Base-by-base conservation (phyloP, 2,329 filamentous ascomycete species). In the Aspergillus piperis region DNA sequence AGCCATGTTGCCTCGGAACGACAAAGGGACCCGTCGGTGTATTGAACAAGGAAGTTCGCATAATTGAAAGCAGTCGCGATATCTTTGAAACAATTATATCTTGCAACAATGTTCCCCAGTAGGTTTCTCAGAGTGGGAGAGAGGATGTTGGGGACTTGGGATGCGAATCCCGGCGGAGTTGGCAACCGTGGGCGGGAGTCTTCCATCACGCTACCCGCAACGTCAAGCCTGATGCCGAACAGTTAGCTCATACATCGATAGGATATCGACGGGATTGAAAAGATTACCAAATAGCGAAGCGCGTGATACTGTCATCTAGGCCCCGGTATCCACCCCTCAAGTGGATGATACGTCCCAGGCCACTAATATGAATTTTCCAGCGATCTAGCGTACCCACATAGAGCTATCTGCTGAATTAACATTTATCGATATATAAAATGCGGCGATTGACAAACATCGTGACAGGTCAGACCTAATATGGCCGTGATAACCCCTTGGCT, bases 351-450 rank as follows among this genome's bases (percentile, higher is more conserved):
- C 53, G 54, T 17, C 62, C 51, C 15, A 71, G 60, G 32, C 69
- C 69, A 3, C 50, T 47, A 23, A 68, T 66, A 54, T 71, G 68
- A 27, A 65, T 56, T 4, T 32, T 56, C 61, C 62, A 70, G 36
- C 69, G 63, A 44, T 64, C 57, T 51, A 63, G 59, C n/a, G 51
- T 64, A 3, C 68, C 65, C 4, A 69, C 61, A 50, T 66, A 66
- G 62, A 58, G 48, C 55, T 58, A 15, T 6, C n/a, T 6, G 15
- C 15, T 7, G 8, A 5, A 1, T 58, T 15, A 58, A 25, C 23
- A 25, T 7, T 0, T 25, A 25, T 25, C 23, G 6, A 25, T 25
- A 7, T 6, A 25, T 25, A 25, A 25, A 25, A 5, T 25, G 7
- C 23, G 23, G 23, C 23, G 23, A 5, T 25, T 25, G 23, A 25